These are phyloP conservation scores for Aureobasidium sp. DNA, from an alignment of 2,329 filamentous ascomycete genomes.

Conservation along the genomic window DNA sequence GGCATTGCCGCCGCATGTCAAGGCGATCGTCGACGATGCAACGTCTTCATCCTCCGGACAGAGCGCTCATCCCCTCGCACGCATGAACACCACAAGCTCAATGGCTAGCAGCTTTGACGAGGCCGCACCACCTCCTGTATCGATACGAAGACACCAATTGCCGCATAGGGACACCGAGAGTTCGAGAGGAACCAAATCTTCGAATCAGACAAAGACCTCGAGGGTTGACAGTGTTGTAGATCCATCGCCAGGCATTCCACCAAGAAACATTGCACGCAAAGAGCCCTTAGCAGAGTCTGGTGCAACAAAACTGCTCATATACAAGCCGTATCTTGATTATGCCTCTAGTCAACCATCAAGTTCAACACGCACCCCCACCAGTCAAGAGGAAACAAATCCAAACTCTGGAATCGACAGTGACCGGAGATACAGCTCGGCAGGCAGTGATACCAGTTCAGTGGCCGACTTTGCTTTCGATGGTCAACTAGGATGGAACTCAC, in stretches of 20 bases:
- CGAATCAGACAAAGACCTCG: background rate
- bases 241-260: background rate
- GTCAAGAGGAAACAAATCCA: background rate
- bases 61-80: background rate
- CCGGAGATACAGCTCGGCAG: slow-evolving; percentile 9
- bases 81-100: background rate
- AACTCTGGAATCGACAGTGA: background rate
- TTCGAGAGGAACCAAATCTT: slow-evolving; percentile 1
- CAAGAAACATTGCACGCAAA: background rate
- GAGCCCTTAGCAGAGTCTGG: background rate
- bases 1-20: background rate
- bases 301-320: background rate
- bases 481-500: slow-evolving; percentile 15
- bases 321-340: slow-evolving; percentile 8
- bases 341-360: background rate
- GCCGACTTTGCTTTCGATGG: slow-evolving; percentile 17
- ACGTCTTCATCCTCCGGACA: background rate
- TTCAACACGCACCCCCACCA: background rate
- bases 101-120: slow-evolving; percentile 6
- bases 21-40: background rate
- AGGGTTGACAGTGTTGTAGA: slow-evolving; percentile 1
- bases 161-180: background rate
- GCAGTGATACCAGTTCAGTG: slow-evolving; percentile 9
- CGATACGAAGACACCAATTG: background rate
- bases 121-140: background rate